Base-by-base conservation (phyloP, 176 grass and related monocot species). In the Urochloa ruziziensis region DNA sequence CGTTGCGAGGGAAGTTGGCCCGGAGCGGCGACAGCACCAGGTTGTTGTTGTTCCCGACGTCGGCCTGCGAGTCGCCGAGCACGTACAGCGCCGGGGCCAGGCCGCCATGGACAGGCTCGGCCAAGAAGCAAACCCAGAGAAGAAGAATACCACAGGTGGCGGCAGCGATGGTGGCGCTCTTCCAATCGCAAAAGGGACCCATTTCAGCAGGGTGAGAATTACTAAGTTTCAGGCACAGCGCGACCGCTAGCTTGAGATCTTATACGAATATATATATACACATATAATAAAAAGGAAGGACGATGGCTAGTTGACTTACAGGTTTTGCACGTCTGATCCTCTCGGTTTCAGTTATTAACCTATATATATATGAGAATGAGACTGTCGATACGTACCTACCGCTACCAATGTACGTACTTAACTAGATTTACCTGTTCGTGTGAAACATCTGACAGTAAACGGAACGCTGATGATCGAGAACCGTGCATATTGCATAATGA, bases 21-120 rank as follows among this genome's bases (percentile, higher is more conserved):
- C 79, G 89, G 10, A 84, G 75, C 40, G 82, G 74, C 8, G 91
- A 63, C 67, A 67, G 66, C 66, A 1, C 2, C 24, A 93, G 39
- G 70, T 91, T 13, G 66, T 96, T 87, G 86, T 96, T 96, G 81
- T 92, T 96, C 11, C 94, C 88, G 1, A 71, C 88, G 85, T 96
- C 94, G 54, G 83, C 91, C 40, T 91, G 80, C 28, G 94, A 96
- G 60, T 96, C 94, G 23, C 94, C 94, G 49, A 96, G 86, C 47
- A 96, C 91, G 80, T 96, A 96, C 54, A 91, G 15, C 65, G 83
- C 94, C 49, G 88, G 70, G 4, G 74, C 79, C 74, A 54, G 52
- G 1, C 7, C 35, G 4, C 73, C 51, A 9, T 13, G 40, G 29
- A 10, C 83, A 8, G 34, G 18, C 17, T 56, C 48, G 29, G 72